phyloP scores from a whole-genome alignment of 805 yeast genomes.

The Metschnikowia proteae region DNA sequence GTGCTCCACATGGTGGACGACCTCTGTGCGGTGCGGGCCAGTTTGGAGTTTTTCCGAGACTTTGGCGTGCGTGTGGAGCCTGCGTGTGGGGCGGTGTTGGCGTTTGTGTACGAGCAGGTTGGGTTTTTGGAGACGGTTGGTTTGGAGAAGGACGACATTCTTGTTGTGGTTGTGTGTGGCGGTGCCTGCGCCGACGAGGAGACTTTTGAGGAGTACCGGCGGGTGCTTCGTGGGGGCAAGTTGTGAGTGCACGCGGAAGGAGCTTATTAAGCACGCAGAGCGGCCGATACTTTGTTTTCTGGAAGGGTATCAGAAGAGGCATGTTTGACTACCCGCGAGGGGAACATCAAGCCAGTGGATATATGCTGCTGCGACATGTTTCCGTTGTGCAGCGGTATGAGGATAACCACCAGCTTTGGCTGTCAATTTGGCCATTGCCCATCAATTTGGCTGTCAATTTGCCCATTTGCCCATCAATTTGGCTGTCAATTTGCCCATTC shows the following conservation, averaged over 20 bases:
- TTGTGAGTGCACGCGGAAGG: neutral
- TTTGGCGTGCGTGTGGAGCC: conserved; percentile 58
- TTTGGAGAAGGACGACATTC: conserved; percentile 37
- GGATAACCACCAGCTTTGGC: too few species aligned
- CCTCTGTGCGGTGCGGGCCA: conserved; percentile 51
- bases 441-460: too few species aligned
- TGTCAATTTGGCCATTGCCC: too few species aligned
- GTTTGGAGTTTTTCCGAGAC: conserved; percentile 48
- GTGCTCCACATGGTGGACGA: conserved; percentile 39
- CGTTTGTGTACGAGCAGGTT: conserved; percentile 44
- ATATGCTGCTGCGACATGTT: too few species aligned
- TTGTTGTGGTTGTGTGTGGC: conserved; percentile 60
- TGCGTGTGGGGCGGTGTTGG: conserved; percentile 69
- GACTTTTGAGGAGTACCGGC: conserved; percentile 13
- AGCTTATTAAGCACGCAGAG: too few species aligned
- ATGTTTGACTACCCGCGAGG: too few species aligned
- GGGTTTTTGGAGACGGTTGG: conserved; percentile 26
- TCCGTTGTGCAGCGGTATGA: too few species aligned
- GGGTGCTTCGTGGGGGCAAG: conserved; percentile 5
- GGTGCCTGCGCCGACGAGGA: conserved; percentile 21
- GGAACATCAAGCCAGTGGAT: too few species aligned
- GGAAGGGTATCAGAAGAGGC: too few species aligned
- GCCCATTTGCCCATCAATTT: too few species aligned
- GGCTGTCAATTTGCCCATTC: too few species aligned
- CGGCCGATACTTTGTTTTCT: too few species aligned